Percentiles rank a stretch among this genome's conserved stretches.
phyloP scores from a whole-genome alignment of 495 filamentous ascomycete species.

The Annulohypoxylon stygium region DNA sequence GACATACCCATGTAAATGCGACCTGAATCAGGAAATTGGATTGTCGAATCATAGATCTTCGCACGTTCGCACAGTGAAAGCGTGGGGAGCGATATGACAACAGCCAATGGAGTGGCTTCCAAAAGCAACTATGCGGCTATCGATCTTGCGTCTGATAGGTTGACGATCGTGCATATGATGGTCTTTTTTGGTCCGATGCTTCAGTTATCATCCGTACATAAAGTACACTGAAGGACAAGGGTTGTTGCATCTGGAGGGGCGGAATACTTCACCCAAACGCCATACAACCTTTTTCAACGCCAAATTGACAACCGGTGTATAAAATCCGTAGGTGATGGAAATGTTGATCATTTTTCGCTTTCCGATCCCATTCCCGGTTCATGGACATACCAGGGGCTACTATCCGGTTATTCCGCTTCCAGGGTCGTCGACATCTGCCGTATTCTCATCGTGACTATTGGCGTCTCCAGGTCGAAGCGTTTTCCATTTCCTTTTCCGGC shows the following conservation, averaged over 20 bases:
- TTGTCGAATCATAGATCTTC: conserved; percentile 36
- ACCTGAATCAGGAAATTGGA: conserved; percentile 37
- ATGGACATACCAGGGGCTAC: conserved; percentile 24
- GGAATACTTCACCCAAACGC: conserved; percentile 10
- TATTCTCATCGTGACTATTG: conserved; percentile 15
- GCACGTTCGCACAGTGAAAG: conserved; percentile 26
- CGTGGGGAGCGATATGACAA: conserved; percentile 48
- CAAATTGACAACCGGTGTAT: conserved; percentile 26
- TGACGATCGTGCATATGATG: conserved; percentile 49
- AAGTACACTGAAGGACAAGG: conserved; percentile 23
- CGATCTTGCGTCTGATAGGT: conserved; percentile 50
- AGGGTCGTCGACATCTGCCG: conserved; percentile 28
- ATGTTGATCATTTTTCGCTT: conserved; percentile 31
- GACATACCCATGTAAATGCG: conserved; percentile 45
- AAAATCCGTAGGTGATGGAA: conserved; percentile 22
- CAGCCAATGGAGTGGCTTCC: conserved; percentile 45
- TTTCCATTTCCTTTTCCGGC: conserved; percentile 6
- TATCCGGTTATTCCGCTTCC: conserved; percentile 31
- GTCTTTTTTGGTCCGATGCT: conserved; percentile 39
- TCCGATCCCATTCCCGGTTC: conserved; percentile 32
- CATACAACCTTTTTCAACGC: conserved; percentile 15
- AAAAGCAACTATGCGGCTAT: conserved; percentile 52
- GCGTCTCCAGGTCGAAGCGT: conserved; percentile 13
- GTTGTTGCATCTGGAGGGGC: conserved; percentile 31
- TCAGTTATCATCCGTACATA: conserved; percentile 36